Conservation (phyloP, 257 asterid genomes). For the Solanum sejunctum region DNA sequence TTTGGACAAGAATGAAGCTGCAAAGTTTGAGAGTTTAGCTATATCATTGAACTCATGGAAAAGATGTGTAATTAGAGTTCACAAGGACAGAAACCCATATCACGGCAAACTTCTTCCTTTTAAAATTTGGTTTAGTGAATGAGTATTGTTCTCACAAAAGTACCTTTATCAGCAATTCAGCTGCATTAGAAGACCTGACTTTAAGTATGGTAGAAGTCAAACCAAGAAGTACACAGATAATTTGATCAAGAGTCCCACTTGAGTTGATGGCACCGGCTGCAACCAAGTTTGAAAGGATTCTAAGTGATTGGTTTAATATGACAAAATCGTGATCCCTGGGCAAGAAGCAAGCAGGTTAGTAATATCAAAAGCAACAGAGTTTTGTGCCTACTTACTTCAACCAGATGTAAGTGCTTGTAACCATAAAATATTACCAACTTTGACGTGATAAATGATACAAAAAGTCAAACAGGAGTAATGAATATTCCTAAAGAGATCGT, state of each 20-base stretch:
- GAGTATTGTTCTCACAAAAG: background rate
- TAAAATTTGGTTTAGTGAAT: background rate
- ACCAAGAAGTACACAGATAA: slow-evolving; percentile 52
- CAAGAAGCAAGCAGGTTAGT: background rate
- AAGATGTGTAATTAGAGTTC: background rate
- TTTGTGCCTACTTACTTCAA: background rate
- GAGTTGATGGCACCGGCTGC: slow-evolving; percentile 69
- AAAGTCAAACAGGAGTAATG: background rate
- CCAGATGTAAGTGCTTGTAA: background rate
- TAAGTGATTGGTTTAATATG: slow-evolving; percentile 61
- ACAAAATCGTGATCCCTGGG: slow-evolving; percentile 62
- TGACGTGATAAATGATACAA: background rate
- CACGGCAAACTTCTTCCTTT: background rate
- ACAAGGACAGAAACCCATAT: background rate
- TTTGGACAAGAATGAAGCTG: background rate
- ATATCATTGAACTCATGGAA: background rate
- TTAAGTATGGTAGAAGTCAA: slow-evolving; percentile 40
- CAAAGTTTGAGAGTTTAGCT: background rate
- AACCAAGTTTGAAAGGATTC: slow-evolving; percentile 73
- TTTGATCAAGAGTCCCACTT: slow-evolving; percentile 63
- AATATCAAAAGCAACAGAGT: background rate
- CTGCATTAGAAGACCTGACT: slow-evolving; percentile 38
- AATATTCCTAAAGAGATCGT: background rate
- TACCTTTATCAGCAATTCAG: slow-evolving; percentile 88
- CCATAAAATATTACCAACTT: background rate